Base-by-base conservation (phyloP, 2,329 filamentous ascomycete genomes). In the Parastagonospora nodorum region DNA sequence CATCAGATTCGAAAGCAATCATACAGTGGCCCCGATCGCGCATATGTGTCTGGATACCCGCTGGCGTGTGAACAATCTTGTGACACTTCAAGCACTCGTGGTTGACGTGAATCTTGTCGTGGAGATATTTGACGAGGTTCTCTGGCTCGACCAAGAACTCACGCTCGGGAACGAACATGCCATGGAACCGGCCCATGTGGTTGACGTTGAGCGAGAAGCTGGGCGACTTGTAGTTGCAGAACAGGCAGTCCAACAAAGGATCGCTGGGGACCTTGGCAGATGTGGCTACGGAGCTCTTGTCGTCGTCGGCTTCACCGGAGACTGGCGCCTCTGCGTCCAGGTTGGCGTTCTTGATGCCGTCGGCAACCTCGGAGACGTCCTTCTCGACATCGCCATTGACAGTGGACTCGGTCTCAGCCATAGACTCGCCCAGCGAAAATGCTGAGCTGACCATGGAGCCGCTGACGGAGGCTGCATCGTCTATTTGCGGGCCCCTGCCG, bases 21-120 rank as follows among this genome's bases (percentile, higher is more conserved):
- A 92, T 96, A 82, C 93, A 97, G 75, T 99, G 94, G 1, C 91
- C 89, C 71, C 92, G 93, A 72, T 99, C 94, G 38, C 91, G 87
- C 94, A 99, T 99, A 73, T 99, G 94, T 0, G 92, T 97, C 70
- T 97, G 92, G 24, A 92, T 85, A 14, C 90, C 93, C 50, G 87
- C 86, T 0, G 88, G 81, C 10, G 87, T 92, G 56, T 87, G 84
- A 69, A 94, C 90, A 37, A 88, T 75, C 74, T 94, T 95, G 69
- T 89, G 88, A 71, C 94, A 99, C 69, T 87, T 92, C 40, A 99
- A 75, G 72, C 94, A 99, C 73, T 96, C 88, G 69, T 91, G 86
- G 55, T 88, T 84, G 51, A 91, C 84, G 54, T 87, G 83, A 35
- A 99, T 87, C 61, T 92, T 95, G 57, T 87, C 82, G 66, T 91